Base-by-base conservation (phyloP, 805 yeast genomes). In the Kodamaea nitidulidarum region DNA sequence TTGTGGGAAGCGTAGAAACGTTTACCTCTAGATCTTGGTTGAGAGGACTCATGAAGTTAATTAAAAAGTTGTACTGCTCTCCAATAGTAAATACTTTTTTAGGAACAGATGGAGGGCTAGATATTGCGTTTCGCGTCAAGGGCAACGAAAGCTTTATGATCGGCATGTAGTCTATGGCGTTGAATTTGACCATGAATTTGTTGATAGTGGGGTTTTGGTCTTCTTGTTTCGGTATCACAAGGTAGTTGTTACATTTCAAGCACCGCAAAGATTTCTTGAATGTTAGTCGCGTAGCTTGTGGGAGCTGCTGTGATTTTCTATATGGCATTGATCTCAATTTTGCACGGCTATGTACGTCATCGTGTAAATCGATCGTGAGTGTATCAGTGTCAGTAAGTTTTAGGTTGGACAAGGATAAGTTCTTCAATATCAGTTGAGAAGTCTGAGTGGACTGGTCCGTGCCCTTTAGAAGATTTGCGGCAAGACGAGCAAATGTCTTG, bases 151-250 rank as follows among this genome's bases (percentile, higher is more conserved):
- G 32, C 27, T 41, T 47, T 1, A 65, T 36, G 4, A 47, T 42
- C 12, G 73, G 72, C 40, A 67, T 33, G 22, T 51, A 55, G 27
- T 67, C 71, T 5, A 55, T 41, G 2, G 70, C 70, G 36, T 58
- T 54, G 46, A 55, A 63, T 37, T 59, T 61, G 12, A 51, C 46
- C 14, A 50, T 33, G 38, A 53, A 57, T 38, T 67, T 67, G 40
- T 47, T 40, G 28, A 42, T 32, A 1, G 50, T 47, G 16, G 50
- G 50, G 4, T 44, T 58, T 50, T 46, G 57, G 54, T 17, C 44
- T 16, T 59, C 65, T 1, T 48, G 42, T 2, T 51, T 49, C 2
- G 70, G 70, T 12, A 45, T 36, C 20, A 54, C 37, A 14, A 67
- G 42, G 11, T 39, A 34, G 1, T 58, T 53, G 37, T 51, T 51